Evolutionary conservation across 2,329 filamentous ascomycete species (phyloP), one percentile per base, ranked within the genome.

Genomic region (Colletotrichum salicis): DNA sequence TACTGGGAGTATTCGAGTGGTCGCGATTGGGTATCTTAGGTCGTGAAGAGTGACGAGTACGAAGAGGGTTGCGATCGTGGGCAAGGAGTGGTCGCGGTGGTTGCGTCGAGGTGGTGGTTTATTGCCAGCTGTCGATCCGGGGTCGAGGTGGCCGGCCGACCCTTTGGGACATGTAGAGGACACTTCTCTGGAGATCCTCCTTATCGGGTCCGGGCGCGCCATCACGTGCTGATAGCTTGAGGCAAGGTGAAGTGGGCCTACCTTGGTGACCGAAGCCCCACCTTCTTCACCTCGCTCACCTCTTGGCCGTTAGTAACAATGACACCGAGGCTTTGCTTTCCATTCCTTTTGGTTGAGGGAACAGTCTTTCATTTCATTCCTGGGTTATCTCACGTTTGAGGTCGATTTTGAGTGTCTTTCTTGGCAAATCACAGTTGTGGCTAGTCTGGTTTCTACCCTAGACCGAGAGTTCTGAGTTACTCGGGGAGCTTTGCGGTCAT

Each of bases 221-320:
- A 45, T 71, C 69, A 71, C 69, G 69, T 71, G 69, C 61, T 35
- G 67, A 70, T 59, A 59, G 31, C 54, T 10, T 27, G 27, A 10
- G 7, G 19, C 41, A 45, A 19, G 41, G 19, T 4, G 15, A 19
- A 7, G 41, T n/a, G 41, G 41, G 41, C 19, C 41, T 45, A n/a
- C 7, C 19, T 45, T 45, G 15, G 1, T 45, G 41, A n/a, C 41
- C 41, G 19, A 24, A 27, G 29, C 27, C 54, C 13, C 13, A n/a
- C 29, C 19, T 33, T 56, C 19, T 37, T 19, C 22, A 41, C 41
- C 41, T 45, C 8, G 41, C 41, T 45, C 41, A 45, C 41, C 41
- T 35, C 33, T 45, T n/a, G 41, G 19, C 6, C 19, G 15, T 45
- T 7, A n/a, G 19, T 45, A n/a, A 10, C 7, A n/a, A 45, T 7